A percentile compares a stretch with the other conserved stretches of the same genome.
Evolutionary conservation across 257 asterid genomes (phyloP).

Genomic region (Striga asiatica): DNA sequence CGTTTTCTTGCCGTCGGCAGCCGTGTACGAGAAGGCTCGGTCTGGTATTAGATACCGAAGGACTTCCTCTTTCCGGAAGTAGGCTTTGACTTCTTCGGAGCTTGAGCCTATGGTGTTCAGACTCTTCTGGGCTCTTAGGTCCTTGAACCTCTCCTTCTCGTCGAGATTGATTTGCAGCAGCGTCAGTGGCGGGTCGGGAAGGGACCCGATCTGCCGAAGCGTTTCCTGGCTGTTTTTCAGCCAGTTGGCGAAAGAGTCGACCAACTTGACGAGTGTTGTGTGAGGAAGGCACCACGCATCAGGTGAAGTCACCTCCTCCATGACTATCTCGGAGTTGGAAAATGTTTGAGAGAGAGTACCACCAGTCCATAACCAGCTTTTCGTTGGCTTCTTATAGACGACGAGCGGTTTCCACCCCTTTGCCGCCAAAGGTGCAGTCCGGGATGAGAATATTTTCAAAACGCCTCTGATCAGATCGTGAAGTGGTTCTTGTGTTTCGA

Average conservation of each 20-base stretch:
- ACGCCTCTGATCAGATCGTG: conserved; percentile 96
- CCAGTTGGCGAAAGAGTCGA: conserved; percentile 95
- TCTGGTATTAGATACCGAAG: conserved; percentile 97
- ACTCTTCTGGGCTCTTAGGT: conserved; percentile 96
- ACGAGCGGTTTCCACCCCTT: conserved; percentile 98
- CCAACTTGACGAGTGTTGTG: conserved; percentile 90
- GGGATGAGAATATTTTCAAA: conserved; percentile 73
- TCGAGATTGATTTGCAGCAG: conserved; percentile 67
- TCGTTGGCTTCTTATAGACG: conserved; percentile 59
- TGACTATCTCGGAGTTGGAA: conserved; percentile 46
- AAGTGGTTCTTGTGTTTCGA: conserved; percentile 97
- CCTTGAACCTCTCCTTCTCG: conserved; percentile 96
- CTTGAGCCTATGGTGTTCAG: conserved; percentile 76
- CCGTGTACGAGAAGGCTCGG: conserved; percentile 84
- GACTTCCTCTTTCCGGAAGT: conserved; percentile 82
- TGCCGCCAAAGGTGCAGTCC: conserved; percentile 95
- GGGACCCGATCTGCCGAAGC: conserved; percentile 91
- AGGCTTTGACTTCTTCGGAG: conserved; percentile 79
- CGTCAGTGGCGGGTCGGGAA: conserved; percentile 77
- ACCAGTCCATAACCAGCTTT: conserved; percentile 95
- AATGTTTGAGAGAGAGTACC: conserved; percentile 40
- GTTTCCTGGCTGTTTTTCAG: conserved; percentile 96
- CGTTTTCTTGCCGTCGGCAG: conserved; percentile 88
- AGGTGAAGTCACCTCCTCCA: conserved; percentile 84
- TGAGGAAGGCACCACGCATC: conserved; percentile 96